Evolutionary conservation across 805 yeast genomes (phyloP), one percentile per base, ranked within the genome.

Genomic region (Cephaloascus albidus): DNA sequence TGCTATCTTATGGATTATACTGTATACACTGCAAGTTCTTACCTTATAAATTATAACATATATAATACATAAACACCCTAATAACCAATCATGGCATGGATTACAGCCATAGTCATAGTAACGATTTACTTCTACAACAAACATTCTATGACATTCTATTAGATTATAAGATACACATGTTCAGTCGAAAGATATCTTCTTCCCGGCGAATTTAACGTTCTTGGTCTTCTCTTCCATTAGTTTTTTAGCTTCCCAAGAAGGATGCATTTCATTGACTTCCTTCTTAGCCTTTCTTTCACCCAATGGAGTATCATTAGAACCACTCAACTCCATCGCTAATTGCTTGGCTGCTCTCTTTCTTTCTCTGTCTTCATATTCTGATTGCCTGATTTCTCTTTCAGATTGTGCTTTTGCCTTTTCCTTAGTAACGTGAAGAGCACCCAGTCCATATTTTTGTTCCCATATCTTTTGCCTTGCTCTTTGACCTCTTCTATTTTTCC

Each of bases 241-340:
- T 63, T 74, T 78, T 65, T 85, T 85, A 18, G 98, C 98, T 50
- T 76, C 81, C 99, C 99, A 93, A 2, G 98, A 93, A n/a, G 99
- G 99, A 74, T 93, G 99, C 46, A 84, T 45, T 4, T 68, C 62
- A 37, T 54, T 53, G 17, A 44, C 45, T 43, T 42, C 42, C 36
- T 12, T 44, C 27, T 38, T 38, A 31, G 12, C 33, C n/a, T 49
- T 51, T 43, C 69, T 57, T 26, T 47, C 58, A 30, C 72, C 72
- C 34, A 68, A 50, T 18, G 70, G 70, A 4, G 58, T 55, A 34
- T 52, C 53, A 43, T 58, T 62, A 35, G 66, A 54, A n/a, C 72
- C 71, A 19, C 60, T 52, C n/a, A 63, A 63, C n/a, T 58, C 57
- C 15, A 41, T 38, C 35, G 43, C 48, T 41, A 50, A 31, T 18